Base-by-base conservation (phyloP, 257 asterid genomes). In the Penstemon eatonii region DNA sequence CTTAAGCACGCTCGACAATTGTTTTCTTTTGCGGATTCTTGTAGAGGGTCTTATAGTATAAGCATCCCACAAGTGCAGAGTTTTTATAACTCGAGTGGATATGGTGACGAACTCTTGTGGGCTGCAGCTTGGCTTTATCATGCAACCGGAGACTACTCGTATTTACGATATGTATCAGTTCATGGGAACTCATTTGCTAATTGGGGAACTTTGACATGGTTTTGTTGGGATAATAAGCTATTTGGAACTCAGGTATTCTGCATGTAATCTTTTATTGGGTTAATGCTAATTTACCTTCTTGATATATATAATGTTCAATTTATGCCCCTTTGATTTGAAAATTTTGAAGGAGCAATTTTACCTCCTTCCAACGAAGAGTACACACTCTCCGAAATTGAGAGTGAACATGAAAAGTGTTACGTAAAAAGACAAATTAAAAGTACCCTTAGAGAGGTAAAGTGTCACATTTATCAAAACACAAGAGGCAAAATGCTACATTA, bases 51-150 rank as follows among this genome's bases (percentile, higher is more conserved):
- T 4, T 88, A 88, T 72, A 82, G 87, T 64, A 60, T 49, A 5
- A 85, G 86, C 51, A 68, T 84, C 12, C 88, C 90, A 4, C 72
- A 56, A 40, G 81, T 82, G 58, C 87, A 82, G 78, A 40, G 53
- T 0, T 84, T 65, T 38, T 88, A 88, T 59, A 84, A 86, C 63
- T 88, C 96, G 4, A 71, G 86, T 36, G 89, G 89, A 13, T 88
- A 80, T 19, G 87, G 82, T 0, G 92, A 88, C 65, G 96, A 88
- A 33, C 89, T 88, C 75, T 65, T 88, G 80, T 88, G 92, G 96
- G 92, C 90, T 0, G 87, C 96, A 5, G 65, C 92, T 33, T 88
- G 96, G 96, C 90, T 88, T 37, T 86, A 84, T 52, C 86, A 82
- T 60, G 96, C 92, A 0, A 82, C 89, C 1, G 59, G 77, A 56